A percentile compares a stretch with the other conserved stretches of the same genome.
These are phyloP conservation scores for Boletus hoseneyae DNA, from an alignment of 1,284 basidiomycete species.

Conservation along the genomic window DNA sequence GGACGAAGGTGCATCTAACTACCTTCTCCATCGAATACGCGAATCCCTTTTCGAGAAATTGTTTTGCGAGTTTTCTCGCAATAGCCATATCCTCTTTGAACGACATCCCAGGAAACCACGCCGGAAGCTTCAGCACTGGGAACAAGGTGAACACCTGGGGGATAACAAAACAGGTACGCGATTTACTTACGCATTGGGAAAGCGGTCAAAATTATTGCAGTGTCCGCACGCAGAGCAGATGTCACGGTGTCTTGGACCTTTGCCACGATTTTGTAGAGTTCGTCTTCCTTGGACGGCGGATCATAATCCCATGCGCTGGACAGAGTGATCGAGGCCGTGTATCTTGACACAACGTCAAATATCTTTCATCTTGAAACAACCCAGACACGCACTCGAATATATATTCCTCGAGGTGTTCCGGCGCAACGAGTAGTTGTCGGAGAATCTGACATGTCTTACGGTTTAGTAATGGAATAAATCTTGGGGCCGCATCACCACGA, in stretches of 20 bases:
- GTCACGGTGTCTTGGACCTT: constrained; percentile 2
- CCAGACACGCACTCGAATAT: constrained; percentile 12
- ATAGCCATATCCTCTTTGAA: constrained; percentile 4
- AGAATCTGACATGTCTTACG: not conserved
- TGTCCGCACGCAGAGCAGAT: constrained; percentile 3
- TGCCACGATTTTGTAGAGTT: constrained; percentile 1
- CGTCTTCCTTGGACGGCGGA: constrained; percentile 6
- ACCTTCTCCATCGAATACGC: constrained; percentile 3
- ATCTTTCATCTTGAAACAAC: too few relatives aligned
- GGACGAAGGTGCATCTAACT: not conserved
- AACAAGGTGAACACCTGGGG: not conserved
- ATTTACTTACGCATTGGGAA: constrained; percentile 14
- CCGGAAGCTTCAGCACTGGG: constrained; percentile 9
- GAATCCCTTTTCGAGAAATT: constrained; percentile 9
- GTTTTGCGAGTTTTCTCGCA: not conserved
- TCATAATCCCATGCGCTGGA: constrained; percentile 15
- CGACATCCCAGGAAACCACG: constrained; percentile 16
- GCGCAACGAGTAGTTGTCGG: constrained; percentile 25
- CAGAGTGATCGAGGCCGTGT: constrained; percentile 15
- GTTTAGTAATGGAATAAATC: not conserved
- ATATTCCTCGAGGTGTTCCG: constrained; percentile 25
- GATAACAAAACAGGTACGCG: too few relatives aligned
- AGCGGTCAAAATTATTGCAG: not conserved
- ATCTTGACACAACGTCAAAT: not conserved
- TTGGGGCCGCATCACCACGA: not conserved